Percentiles rank a stretch among this genome's conserved stretches.
Conservation (phyloP, 2,329 filamentous ascomycete species). For the Cylindrodendrum hubeiense region DNA sequence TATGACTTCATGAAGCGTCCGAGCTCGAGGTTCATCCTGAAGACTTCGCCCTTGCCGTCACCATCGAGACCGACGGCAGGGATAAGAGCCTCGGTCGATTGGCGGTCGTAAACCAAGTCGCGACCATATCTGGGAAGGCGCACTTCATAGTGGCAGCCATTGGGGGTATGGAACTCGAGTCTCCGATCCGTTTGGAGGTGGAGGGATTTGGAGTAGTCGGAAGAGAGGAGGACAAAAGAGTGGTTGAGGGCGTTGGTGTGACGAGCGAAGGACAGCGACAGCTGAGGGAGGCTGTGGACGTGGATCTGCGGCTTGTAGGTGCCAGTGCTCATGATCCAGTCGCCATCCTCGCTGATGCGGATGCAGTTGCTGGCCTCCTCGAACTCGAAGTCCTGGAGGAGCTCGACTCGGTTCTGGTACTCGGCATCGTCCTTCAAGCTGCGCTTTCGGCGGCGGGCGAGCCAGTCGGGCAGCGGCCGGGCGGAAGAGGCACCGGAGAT, state of each 20-base stretch:
- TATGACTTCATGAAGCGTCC: constrained; percentile 96
- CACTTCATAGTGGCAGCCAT: constrained; percentile 89
- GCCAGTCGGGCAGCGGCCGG: constrained; percentile 93
- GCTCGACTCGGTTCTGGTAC: constrained; percentile 92
- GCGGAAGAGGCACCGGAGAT: constrained; percentile 92
- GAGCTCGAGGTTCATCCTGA: constrained; percentile 89
- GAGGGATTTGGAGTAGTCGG: constrained; percentile 93
- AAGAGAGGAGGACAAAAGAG: constrained; percentile 88
- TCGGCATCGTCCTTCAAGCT: constrained; percentile 93
- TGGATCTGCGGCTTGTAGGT: constrained; percentile 80
- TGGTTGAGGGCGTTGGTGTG: constrained; percentile 94
- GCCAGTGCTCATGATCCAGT: constrained; percentile 97
- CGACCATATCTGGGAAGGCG: constrained; percentile 93
- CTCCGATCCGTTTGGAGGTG: constrained; percentile 93
- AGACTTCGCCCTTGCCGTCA: constrained; percentile 92
- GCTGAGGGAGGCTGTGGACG: constrained; percentile 92
- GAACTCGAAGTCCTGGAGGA: constrained; percentile 98
- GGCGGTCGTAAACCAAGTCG: constrained; percentile 86
- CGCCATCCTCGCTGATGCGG: constrained; percentile 91
- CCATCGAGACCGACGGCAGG: constrained; percentile 89
- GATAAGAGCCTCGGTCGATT: constrained; percentile 86
- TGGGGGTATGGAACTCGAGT: constrained; percentile 92
- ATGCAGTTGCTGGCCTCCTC: constrained; percentile 95
- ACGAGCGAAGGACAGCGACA: constrained; percentile 92
- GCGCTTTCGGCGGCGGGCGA: constrained; percentile 88